Evolutionary conservation across 352 stramenopile species (phyloP).

Genomic region (Pythium periplocum): DNA sequence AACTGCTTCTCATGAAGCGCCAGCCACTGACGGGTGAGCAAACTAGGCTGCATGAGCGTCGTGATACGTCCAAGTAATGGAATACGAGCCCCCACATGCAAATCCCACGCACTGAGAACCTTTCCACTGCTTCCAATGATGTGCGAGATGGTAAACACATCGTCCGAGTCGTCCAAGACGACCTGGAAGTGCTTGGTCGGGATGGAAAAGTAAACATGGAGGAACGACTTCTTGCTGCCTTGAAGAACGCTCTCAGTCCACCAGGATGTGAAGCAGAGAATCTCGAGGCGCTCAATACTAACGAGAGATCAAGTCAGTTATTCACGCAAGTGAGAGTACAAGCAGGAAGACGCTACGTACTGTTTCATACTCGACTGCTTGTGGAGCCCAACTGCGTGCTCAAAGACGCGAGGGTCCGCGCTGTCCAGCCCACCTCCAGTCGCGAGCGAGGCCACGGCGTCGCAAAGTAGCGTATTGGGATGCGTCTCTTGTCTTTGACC

Average conservation of each 20-base stretch:
- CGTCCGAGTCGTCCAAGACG: conserved; percentile 50
- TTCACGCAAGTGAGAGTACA: too few species aligned
- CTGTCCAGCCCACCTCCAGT: conserved; percentile 6
- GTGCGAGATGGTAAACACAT: conserved; percentile 79
- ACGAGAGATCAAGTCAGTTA: background rate
- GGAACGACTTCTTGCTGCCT: conserved; percentile 27
- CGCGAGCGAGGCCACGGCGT: conserved; percentile 2
- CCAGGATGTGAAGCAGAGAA: conserved; percentile 69
- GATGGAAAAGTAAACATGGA: conserved; percentile 64
- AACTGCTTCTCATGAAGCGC: conserved; percentile 45
- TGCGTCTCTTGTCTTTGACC: conserved; percentile 21
- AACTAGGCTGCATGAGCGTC: conserved; percentile 67
- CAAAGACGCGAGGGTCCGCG: conserved; percentile 40
- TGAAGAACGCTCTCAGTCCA: conserved; percentile 48
- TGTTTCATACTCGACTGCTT: conserved; percentile 44
- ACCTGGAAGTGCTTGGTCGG: conserved; percentile 61
- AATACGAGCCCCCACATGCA: conserved; percentile 62
- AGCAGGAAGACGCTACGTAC: conserved; percentile 19
- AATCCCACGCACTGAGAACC: conserved; percentile 52
- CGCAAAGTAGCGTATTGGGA: conserved; percentile 17
- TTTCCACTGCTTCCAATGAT: conserved; percentile 36
- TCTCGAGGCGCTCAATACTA: conserved; percentile 49
- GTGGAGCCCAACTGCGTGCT: conserved; percentile 36
- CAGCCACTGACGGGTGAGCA: conserved; percentile 73
- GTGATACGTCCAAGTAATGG: conserved; percentile 50